Conservation (phyloP, 257 asterid species). For the Hygrophila difformis region DNA sequence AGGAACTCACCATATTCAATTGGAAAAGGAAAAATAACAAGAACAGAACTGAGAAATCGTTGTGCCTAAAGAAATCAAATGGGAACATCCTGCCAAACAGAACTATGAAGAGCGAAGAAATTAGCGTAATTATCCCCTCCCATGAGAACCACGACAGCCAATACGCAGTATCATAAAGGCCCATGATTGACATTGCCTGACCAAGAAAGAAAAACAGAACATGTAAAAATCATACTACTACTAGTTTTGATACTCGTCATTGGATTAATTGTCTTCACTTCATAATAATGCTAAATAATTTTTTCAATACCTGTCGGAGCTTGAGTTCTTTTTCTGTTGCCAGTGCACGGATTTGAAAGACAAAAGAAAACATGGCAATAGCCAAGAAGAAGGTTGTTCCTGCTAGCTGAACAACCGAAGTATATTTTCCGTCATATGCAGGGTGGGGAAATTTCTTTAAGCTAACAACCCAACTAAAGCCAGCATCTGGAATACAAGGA, state of each 20-base stretch:
- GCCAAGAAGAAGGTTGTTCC: constrained; percentile 93
- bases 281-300: too few species aligned
- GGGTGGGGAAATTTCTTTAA: constrained; percentile 90
- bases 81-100: constrained; percentile 95
- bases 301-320: constrained; percentile 66
- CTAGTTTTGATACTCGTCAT: too few species aligned
- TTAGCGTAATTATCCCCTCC: constrained; percentile 63
- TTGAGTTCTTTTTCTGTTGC: constrained; percentile 81
- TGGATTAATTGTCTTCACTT: too few species aligned
- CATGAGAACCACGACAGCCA: constrained; percentile 93
- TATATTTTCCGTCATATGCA: constrained; percentile 24
- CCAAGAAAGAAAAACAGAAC: constrained; percentile 14
- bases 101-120: constrained; percentile 64
- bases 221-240: too few species aligned
- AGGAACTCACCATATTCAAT: constrained; percentile 64
- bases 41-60: constrained; percentile 62
- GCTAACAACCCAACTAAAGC: constrained; percentile 66
- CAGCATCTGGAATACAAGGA: constrained; percentile 48
- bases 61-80: constrained; percentile 74
- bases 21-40: constrained; percentile 79
- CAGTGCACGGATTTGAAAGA: constrained; percentile 73
- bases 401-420: constrained; percentile 52
- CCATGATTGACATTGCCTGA: constrained; percentile 95
- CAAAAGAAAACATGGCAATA: constrained; percentile 89
- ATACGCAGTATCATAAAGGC: constrained; percentile 89